Evolutionary conservation across 306 rosid species (phyloP), one percentile per base, ranked within the genome.

Genomic region (Crotalaria pallida): DNA sequence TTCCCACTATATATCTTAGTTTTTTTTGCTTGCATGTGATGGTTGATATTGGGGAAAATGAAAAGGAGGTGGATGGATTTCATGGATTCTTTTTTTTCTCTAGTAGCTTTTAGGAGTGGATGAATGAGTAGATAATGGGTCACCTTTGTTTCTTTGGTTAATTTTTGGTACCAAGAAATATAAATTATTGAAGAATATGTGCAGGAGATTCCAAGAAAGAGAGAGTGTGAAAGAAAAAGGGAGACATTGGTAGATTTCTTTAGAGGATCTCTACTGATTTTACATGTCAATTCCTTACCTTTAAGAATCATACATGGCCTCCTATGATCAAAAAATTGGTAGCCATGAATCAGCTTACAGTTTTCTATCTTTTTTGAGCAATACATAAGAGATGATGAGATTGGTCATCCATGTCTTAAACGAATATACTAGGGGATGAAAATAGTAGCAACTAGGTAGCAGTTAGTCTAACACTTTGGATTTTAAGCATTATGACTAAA

Each of bases 91-190:
- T 74, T n/a, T n/a, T n/a, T n/a, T n/a, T 72, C 57, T 51, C 48
- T 50, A 4, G 73, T 58, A 67, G 79, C 80, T 83, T 82, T 78
- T 76, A 73, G 75, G 78, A 75, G 82, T 67, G 83, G 75, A 74
- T 73, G 55, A 74, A 82, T 82, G 84, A 73, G 68, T 72, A 65
- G 83, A 74, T 69, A 18, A 69, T 77, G 85, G 73, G 58, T 61
- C 41, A 61, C 44, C 62, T 83, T 67, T 81, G 74, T 59, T 69
- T 82, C 69, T 69, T 69, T 58, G 69, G 65, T 47, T 49, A 56
- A 62, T 71, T 62, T 72, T 16, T 66, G 62, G 58, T n/a, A n/a
- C n/a, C n/a, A n/a, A 68, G 15, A 18, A 31, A 60, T 63, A 58
- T 56, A 11, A 50, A 63, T 31, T 81, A 49, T 15, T 18, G 73